Evolutionary conservation across 805 yeast genomes (phyloP).

Genomic region (Pichia cabralensis): DNA sequence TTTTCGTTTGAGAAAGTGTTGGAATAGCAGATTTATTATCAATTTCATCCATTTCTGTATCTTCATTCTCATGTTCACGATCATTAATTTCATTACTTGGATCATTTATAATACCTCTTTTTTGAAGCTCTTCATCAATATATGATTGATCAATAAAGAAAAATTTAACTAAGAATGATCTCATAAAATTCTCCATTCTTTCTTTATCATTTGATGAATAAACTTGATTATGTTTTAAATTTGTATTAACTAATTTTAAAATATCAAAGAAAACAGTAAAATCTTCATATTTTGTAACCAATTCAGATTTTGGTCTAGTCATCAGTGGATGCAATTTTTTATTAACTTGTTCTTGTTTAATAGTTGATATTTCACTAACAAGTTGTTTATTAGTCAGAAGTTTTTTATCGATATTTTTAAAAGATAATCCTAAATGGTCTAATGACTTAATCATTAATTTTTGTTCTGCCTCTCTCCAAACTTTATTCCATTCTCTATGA

Average conservation of each 20-base stretch:
- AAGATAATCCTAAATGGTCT: conserved; percentile 91
- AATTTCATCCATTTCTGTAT: conserved; percentile 11
- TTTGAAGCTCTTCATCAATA: conserved; percentile 32
- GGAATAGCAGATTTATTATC: conserved; percentile 5
- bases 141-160: conserved; percentile 48
- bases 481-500: conserved; percentile 97
- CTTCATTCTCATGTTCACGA: conserved; percentile 1
- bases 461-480: conserved; percentile 97
- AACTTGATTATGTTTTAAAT: conserved; percentile 56
- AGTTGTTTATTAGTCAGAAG: conserved; percentile 80
- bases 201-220: conserved; percentile 79
- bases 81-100: conserved; percentile 19
- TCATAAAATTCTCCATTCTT: conserved; percentile 59
- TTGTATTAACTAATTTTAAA: conserved; percentile 53
- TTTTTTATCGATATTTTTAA: conserved; percentile 94
- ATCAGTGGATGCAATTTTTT: conserved; percentile 79
- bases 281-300: conserved; percentile 54
- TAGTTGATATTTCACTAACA: conserved; percentile 84
- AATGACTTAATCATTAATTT: conserved; percentile 87
- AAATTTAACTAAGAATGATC: conserved; percentile 60
- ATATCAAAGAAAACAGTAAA: conserved; percentile 65
- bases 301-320: conserved; percentile 71
- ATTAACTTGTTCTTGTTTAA: conserved; percentile 83
- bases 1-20: conserved; percentile 26
- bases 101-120: conserved; percentile 28